phyloP scores from a whole-genome alignment of 768 basidiomycete species.

The Pisolithus sp. region DNA sequence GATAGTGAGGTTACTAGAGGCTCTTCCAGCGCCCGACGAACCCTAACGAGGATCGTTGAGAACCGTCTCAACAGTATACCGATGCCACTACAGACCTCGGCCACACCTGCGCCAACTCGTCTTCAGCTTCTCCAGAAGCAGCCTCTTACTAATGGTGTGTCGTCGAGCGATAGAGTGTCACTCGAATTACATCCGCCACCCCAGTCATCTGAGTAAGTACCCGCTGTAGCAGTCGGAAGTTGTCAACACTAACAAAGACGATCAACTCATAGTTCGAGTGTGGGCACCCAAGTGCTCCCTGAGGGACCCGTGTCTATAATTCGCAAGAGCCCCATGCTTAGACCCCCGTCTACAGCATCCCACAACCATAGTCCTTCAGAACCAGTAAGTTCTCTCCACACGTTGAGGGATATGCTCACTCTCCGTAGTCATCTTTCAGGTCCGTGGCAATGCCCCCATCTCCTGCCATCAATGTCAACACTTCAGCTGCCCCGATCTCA shows the following conservation, averaged over 20 bases:
- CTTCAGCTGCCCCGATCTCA: conserved; percentile 39
- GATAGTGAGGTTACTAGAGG: conserved; percentile 31
- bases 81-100: conserved; percentile 13
- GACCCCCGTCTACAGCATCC: conserved; percentile 38
- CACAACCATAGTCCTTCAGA: conserved; percentile 44
- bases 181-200: conserved; percentile 5
- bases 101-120: conserved; percentile 9
- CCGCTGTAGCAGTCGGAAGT: not conserved
- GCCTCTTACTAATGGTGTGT: conserved; percentile 12
- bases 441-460: conserved; percentile 29
- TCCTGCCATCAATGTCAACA: conserved; percentile 31
- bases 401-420: conserved; percentile 3
- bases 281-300: conserved; percentile 7
- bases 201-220: conserved; percentile 16
- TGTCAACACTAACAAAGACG: conserved; percentile 9
- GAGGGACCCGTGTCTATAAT: conserved; percentile 12
- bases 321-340: conserved; percentile 38
- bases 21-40: conserved; percentile 11
- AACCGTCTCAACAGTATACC: conserved; percentile 23
- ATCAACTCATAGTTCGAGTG: conserved; percentile 2
- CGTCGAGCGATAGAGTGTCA: conserved; percentile 9
- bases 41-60: conserved; percentile 16
- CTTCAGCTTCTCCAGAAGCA: conserved; percentile 6
- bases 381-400: conserved; percentile 33
- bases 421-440: conserved; percentile 30